These are phyloP conservation scores for Biscogniauxia sp. DNA, from an alignment of 2,329 filamentous ascomycete species.

Conservation along the genomic window DNA sequence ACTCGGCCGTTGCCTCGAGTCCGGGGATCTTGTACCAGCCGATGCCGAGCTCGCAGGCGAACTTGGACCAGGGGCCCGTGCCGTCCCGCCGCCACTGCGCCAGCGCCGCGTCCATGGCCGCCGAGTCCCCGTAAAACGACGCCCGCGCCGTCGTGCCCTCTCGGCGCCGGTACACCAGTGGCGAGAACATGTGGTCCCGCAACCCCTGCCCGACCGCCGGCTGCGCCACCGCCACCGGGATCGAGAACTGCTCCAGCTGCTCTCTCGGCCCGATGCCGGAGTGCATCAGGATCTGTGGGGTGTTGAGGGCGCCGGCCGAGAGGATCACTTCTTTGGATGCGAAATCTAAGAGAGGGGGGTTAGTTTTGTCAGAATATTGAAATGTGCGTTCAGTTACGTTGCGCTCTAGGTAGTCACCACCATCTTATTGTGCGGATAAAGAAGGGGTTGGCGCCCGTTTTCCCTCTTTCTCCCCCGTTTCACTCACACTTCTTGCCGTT, in stretches of 20 bases:
- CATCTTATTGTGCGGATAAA: too few species aligned
- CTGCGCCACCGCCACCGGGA: conserved; percentile 35
- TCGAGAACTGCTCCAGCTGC: conserved; percentile 33
- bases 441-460: background rate
- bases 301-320: conserved; percentile 41
- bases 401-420: too few species aligned
- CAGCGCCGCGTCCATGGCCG: conserved; percentile 43
- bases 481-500: conserved; percentile 39
- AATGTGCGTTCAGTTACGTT: too few species aligned
- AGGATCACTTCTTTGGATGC: conserved; percentile 44
- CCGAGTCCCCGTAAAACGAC: conserved; percentile 43
- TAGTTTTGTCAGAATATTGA: too few species aligned
- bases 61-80: conserved; percentile 39
- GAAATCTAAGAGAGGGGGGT: conserved; percentile 17
- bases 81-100: conserved; percentile 46
- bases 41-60: conserved; percentile 38
- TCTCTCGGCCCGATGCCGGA: conserved; percentile 41
- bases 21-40: conserved; percentile 44
- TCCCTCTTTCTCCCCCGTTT: background rate
- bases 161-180: conserved; percentile 38
- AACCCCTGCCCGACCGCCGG: conserved; percentile 40
- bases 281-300: conserved; percentile 44
- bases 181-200: conserved; percentile 39
- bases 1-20: conserved; percentile 44
- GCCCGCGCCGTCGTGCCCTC: conserved; percentile 42